phyloP scores from a whole-genome alignment of 2,329 filamentous ascomycete genomes.

The Aspergillus pseudoterreus region DNA sequence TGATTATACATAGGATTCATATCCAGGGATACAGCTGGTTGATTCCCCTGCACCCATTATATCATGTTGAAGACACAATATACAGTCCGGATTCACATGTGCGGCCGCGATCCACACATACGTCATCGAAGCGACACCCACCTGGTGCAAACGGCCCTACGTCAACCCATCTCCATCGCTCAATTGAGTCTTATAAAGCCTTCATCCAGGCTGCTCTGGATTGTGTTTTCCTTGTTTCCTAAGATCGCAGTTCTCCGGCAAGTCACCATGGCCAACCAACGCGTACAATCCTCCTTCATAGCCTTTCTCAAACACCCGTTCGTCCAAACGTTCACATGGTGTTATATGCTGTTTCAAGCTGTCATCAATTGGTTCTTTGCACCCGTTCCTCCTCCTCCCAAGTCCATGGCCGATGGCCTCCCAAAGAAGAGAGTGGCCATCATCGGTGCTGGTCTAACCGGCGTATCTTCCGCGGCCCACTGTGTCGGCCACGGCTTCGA shows the following conservation, averaged over 20 bases:
- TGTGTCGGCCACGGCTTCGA: conserved; percentile 84
- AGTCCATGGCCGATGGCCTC: conserved; percentile 50
- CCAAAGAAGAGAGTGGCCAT: conserved; percentile 59
- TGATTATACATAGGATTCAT: no score
- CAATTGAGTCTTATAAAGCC: no score
- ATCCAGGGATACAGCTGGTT: no score
- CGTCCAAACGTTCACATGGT: conserved; percentile 26
- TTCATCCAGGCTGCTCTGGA: neutral
- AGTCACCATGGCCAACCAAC: neutral
- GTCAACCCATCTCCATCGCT: no score
- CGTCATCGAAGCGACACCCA: no score
- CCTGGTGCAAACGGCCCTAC: no score
- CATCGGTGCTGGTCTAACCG: conserved; percentile 69
- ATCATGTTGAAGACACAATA: no score
- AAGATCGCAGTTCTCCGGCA: neutral
- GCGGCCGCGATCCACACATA: no score
- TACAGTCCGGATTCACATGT: no score
- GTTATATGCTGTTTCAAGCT: conserved; percentile 28
- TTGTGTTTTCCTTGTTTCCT: neutral
- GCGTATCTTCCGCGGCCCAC: conserved; percentile 74
- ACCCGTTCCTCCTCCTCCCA: conserved; percentile 62
- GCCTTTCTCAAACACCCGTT: conserved; percentile 27
- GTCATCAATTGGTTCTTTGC: conserved; percentile 54
- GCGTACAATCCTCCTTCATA: conserved; percentile 14
- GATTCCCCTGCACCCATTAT: no score